phyloP scores from a whole-genome alignment of 1,139 yeast species.

The Suhomyces atakaporum region DNA sequence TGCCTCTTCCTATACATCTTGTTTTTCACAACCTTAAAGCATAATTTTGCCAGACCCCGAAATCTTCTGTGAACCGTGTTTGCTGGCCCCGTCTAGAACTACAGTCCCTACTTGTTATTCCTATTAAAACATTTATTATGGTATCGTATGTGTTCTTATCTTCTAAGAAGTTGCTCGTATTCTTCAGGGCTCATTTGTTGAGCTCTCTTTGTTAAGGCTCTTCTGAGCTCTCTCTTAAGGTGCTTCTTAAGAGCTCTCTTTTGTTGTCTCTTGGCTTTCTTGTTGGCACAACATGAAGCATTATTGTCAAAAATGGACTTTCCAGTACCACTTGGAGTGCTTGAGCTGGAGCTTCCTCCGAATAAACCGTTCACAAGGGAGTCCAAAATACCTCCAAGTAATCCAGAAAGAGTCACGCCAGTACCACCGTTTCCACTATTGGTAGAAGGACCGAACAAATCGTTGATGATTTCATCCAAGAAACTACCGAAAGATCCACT shows the following conservation, averaged over 20 bases:
- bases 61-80: background rate
- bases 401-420: constrained; percentile 9
- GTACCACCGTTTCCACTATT: constrained; percentile 10
- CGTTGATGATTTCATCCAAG: constrained; percentile 17
- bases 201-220: constrained; percentile 20
- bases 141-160: constrained; percentile 10
- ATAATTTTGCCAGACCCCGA: too few relatives aligned
- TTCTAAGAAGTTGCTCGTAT: constrained; percentile 14
- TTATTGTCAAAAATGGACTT: constrained; percentile 14
- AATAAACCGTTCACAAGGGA: constrained; percentile 13
- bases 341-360: constrained; percentile 9
- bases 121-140: constrained; percentile 9
- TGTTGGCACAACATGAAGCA: constrained; percentile 21
- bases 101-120: constrained; percentile 1
- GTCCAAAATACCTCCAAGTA: constrained; percentile 13
- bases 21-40: too few relatives aligned
- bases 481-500: constrained; percentile 13
- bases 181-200: constrained; percentile 14
- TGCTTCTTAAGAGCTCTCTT: constrained; percentile 21
- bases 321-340: constrained; percentile 5
- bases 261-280: constrained; percentile 20
- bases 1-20: too few relatives aligned
- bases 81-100: background rate
- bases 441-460: constrained; percentile 17
- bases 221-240: constrained; percentile 21